Conservation (phyloP, 2,329 filamentous ascomycete genomes). For the Trichoderma sp. region DNA sequence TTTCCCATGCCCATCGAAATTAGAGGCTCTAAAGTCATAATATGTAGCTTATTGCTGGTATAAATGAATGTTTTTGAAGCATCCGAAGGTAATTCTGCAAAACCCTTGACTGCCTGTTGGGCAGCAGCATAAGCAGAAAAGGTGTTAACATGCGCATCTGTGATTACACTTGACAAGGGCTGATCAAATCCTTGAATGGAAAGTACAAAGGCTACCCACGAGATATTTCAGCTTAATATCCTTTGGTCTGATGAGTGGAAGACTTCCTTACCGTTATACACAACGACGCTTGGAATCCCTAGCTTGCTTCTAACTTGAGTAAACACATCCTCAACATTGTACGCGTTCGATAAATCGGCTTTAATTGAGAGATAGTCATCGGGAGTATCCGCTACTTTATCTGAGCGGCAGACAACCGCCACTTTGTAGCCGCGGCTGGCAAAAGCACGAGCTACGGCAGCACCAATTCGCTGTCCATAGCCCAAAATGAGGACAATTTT, state of each 20-base stretch:
- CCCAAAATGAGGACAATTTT: background rate
- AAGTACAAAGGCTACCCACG: background rate
- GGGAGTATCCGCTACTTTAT: background rate
- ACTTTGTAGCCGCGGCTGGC: background rate
- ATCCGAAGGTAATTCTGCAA: background rate
- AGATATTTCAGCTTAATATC: background rate
- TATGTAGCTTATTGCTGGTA: slow-evolving; percentile 1
- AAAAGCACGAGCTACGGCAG: background rate
- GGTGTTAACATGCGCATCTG: background rate
- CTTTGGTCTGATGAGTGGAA: background rate
- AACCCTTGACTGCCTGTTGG: background rate
- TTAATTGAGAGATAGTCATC: background rate
- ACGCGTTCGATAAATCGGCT: background rate
- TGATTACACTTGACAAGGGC: background rate
- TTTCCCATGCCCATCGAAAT: slow-evolving; percentile 8
- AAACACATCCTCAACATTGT: background rate
- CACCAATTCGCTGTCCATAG: background rate
- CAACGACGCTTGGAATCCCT: background rate
- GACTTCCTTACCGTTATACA: background rate
- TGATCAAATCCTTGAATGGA: background rate
- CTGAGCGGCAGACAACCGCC: background rate
- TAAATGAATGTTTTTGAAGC: slow-evolving; percentile 5
- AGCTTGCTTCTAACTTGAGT: background rate
- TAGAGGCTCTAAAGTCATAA: background rate
- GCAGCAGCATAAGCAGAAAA: background rate